Base-by-base conservation (phyloP, 208 protist species). In the Crithidia mellificae region DNA sequence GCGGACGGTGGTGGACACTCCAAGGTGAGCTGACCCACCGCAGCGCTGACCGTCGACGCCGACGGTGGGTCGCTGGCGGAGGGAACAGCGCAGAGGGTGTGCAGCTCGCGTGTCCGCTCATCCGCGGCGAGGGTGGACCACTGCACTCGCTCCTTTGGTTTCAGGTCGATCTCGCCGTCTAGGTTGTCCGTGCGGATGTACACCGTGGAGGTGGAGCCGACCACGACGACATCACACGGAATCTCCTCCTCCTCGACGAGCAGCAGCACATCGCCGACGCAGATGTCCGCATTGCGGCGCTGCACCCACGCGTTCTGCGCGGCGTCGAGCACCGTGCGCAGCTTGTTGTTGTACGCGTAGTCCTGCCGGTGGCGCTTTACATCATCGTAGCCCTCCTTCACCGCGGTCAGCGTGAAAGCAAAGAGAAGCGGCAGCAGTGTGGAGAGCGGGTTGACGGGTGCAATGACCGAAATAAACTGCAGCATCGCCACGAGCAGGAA, bases 301-400 rank as follows among this genome's bases (percentile, higher is more conserved):
- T 63, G 34, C 29, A 67, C 25, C 83, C 84, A 88, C 29, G 58
- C 32, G 7, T 56, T 49, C 4, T 56, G 68, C 36, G 36, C 12
- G 14, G 46, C 22, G 46, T 84, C 64, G 7, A 81, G 63, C 8
- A 93, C 85, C 12, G 22, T 55, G 22, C 88, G 90, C 46, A 30
- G 34, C 22, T 62, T 74, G 49, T 82, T 73, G 77, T 97, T 97
- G 77, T 94, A 95, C 24, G 74, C 39, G 20, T 30, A 29, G 74
- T 97, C 93, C 55, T 93, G 85, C 19, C 69, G 53, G 64, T 88
- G 79, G 15, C 95, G 81, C 81, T 98, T 95, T 24, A 90, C 62
- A 71, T 99, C 97, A 54, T 99, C 97, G 73, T 95, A 94, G 52
- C 84, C 97, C 65, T 98, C 97, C 69, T 98, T 98, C 30, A 96